Evolutionary conservation across 768 basidiomycete genomes (phyloP), one percentile per base, ranked within the genome.

Genomic region (Lepiota subincarnata): DNA sequence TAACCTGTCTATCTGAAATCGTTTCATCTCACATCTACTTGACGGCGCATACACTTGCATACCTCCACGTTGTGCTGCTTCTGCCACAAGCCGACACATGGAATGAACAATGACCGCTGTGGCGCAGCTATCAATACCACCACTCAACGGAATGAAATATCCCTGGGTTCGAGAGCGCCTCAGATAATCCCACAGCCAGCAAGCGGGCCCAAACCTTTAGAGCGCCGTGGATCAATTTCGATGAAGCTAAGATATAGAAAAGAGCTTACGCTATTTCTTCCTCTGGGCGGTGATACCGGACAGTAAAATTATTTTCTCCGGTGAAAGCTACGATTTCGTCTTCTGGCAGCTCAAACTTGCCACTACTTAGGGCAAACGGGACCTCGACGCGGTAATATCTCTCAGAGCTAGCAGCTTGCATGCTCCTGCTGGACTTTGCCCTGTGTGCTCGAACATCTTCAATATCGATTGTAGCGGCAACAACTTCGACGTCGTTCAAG

Each of bases 131-230:
- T 99, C 97, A 52, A 99, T 92, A 13, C 97, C 97, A 7, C 97
- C 96, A 53, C 92, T 94, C 12, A 99, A 77, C 0, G 97, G 96
- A 18, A 98, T 71, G 63, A 98, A 98, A 71, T 95, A 98, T 2
- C 97, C 97, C 59, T 93, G 90, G 0, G 88, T 92, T 7, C 91
- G 78, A 4, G 96, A 98, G 40, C 97, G 84, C 35, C 97, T 81
- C 26, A 99, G 82, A 64, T 98, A 99, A 66, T 99, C 97, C 97
- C 97, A 99, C n/a, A 99, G 76, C 97, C 97, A 99, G 65, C 97
- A 98, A 13, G 96, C 97, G 6, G 97, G 97, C 4, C 97, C 97
- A 2, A 98, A 74, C 2, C 96, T 98, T 35, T 0, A 41, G 7
- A 48, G 57, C 10, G 3, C 31, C 16, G 5, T 46, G 7, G 42